These are phyloP conservation scores for Schoenoplectus tabernaemontani DNA, from an alignment of 202 grass and related monocot species.

Conservation along the genomic window DNA sequence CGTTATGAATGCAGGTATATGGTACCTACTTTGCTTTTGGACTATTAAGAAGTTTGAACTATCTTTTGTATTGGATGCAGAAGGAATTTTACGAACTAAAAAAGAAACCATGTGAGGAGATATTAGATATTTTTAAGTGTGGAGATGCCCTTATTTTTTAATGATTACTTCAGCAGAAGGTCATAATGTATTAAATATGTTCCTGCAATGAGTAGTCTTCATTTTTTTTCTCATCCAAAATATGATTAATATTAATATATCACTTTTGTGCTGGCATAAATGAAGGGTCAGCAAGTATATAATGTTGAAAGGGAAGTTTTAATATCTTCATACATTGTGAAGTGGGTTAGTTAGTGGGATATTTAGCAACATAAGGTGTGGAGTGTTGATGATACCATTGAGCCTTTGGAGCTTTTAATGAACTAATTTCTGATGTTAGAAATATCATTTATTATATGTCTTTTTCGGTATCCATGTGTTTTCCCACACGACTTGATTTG, in stretches of 20 bases:
- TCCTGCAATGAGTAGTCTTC: neutral
- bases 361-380: neutral
- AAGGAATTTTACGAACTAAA: neutral
- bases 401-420: neutral
- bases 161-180: neutral
- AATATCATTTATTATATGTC: neutral
- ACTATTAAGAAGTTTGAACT: neutral
- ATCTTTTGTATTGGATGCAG: neutral
- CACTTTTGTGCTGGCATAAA: neutral
- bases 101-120: neutral
- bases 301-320: neutral
- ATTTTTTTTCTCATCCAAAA: neutral
- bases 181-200: neutral
- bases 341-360: neutral
- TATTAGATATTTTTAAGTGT: neutral
- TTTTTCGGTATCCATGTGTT: neutral
- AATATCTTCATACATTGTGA: neutral
- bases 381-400: neutral
- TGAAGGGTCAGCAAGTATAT: neutral
- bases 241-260: neutral
- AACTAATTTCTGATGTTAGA: neutral
- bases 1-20: conserved; percentile 6
- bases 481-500: neutral
- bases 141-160: neutral
- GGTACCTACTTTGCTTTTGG: conserved; percentile 9